phyloP scores from a whole-genome alignment of 495 filamentous ascomycete genomes.

The Neurospora sp. region DNA sequence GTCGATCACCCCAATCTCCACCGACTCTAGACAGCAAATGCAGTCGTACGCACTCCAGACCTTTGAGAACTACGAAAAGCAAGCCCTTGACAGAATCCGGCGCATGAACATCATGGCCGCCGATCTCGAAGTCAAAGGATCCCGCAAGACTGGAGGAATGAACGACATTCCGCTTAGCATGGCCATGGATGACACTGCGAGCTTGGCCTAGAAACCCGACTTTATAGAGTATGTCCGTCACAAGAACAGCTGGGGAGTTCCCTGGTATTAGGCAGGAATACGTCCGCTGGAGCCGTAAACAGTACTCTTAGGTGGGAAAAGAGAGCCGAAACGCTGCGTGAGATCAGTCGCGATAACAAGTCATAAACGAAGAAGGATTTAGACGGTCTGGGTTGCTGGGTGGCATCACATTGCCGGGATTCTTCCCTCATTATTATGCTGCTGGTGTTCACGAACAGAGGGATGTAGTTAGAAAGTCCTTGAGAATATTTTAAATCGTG shows the following conservation, averaged over 20 bases:
- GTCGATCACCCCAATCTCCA: slow-evolving; percentile 59
- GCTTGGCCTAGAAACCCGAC: not conserved
- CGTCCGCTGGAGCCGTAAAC: not conserved
- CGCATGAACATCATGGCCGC: slow-evolving; percentile 64
- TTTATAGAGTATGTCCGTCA: too few species aligned
- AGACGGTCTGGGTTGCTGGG: not conserved
- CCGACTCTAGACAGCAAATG: slow-evolving; percentile 53
- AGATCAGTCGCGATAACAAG: not conserved
- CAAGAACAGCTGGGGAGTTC: not conserved
- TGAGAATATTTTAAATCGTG: not conserved
- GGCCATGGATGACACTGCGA: not conserved
- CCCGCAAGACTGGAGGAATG: slow-evolving; percentile 8
- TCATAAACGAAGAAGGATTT: not conserved
- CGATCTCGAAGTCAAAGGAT: slow-evolving; percentile 57
- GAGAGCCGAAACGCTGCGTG: not conserved
- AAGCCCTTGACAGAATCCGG: slow-evolving; percentile 62
- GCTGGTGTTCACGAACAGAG: not conserved
- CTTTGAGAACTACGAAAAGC: slow-evolving; percentile 59
- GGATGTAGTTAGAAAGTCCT: not conserved
- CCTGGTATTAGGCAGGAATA: too few species aligned
- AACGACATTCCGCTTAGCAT: not conserved
- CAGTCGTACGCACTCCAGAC: slow-evolving; percentile 56
- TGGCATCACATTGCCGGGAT: not conserved
- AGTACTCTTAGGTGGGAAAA: too few species aligned
- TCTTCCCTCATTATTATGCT: not conserved